phyloP scores from a whole-genome alignment of 495 filamentous ascomycete genomes.

The Aspergillus diversus region DNA sequence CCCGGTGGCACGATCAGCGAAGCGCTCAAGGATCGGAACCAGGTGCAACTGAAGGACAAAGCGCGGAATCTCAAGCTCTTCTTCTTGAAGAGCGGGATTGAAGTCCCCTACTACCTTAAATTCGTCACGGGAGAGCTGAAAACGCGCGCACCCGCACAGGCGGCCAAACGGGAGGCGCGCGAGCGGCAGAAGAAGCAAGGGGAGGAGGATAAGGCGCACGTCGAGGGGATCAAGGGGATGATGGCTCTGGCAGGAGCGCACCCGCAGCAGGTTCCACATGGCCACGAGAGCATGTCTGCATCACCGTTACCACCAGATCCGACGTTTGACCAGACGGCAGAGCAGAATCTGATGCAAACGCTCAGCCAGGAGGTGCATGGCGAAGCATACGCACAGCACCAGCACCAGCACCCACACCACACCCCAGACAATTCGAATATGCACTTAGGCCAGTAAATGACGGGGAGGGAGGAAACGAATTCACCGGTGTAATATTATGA shows the following conservation, averaged over 20 bases:
- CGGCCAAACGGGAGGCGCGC: constrained; percentile 78
- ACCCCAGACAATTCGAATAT: constrained; percentile 36
- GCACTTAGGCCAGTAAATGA: constrained; percentile 38
- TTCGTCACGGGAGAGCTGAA: constrained; percentile 93
- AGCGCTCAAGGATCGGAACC: constrained; percentile 87
- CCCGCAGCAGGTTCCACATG: constrained; percentile 37
- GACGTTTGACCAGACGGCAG: constrained; percentile 50
- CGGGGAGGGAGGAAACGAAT: neutral
- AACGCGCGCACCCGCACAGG: constrained; percentile 83
- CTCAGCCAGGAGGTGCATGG: constrained; percentile 53
- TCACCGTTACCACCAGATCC: constrained; percentile 48
- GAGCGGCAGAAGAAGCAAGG: constrained; percentile 67
- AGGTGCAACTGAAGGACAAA: constrained; percentile 96
- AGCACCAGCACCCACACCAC: constrained; percentile 36
- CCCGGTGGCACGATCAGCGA: constrained; percentile 80
- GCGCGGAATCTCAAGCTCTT: constrained; percentile 93
- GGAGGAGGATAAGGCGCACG: constrained; percentile 71
- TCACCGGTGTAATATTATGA: neutral
- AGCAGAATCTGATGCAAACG: constrained; percentile 55
- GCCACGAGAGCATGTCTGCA: constrained; percentile 50
- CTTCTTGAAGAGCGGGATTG: constrained; percentile 90
- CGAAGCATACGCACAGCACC: constrained; percentile 43
- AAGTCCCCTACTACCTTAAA: constrained; percentile 89
- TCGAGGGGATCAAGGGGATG: constrained; percentile 74
- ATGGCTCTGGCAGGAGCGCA: constrained; percentile 60